phyloP scores from a whole-genome alignment of 2,329 filamentous ascomycete genomes.

The Monilinia fructicola region DNA sequence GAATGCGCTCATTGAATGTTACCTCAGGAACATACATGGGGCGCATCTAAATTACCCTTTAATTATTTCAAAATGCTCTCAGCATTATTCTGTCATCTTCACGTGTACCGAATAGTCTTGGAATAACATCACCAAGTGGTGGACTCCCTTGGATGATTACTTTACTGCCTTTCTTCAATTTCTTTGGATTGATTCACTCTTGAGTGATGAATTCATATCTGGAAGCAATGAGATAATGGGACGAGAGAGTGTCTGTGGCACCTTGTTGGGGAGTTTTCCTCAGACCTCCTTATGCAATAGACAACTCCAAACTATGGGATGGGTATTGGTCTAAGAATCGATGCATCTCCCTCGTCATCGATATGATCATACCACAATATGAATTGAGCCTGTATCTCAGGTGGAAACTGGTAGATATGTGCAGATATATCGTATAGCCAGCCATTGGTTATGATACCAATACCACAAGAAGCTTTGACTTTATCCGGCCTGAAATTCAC shows the following conservation, averaged over 20 bases:
- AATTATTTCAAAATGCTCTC: neutral
- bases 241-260: neutral
- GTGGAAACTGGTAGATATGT: neutral
- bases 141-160: too few relatives aligned
- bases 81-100: neutral
- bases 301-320: neutral
- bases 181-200: neutral
- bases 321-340: neutral
- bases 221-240: neutral
- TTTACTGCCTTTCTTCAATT: neutral
- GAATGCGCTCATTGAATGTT: neutral
- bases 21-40: neutral
- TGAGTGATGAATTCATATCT: neutral
- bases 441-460: neutral
- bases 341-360: neutral
- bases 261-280: neutral
- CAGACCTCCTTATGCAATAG: neutral
- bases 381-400: neutral
- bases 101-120: neutral
- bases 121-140: neutral
- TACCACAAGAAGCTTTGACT: neutral
- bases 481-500: neutral
- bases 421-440: neutral
- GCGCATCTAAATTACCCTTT: too few relatives aligned
- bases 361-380: neutral